These are phyloP conservation scores for Fraxinus latifolia DNA, from an alignment of 305 asterid species.

Conservation along the genomic window DNA sequence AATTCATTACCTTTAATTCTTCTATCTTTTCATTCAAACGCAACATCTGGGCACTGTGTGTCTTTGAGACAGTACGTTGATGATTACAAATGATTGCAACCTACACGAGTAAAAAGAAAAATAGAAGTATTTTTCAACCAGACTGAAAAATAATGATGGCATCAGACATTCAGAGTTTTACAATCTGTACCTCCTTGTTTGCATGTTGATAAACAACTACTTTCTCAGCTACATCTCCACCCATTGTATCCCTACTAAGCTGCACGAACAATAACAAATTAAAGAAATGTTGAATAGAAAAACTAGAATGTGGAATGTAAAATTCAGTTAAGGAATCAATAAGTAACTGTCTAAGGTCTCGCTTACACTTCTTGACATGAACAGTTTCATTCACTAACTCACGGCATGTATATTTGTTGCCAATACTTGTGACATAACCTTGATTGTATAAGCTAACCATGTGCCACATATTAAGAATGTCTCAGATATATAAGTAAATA, in stretches of 20 bases:
- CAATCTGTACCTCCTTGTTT: conserved; percentile 75
- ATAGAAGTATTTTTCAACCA: not conserved
- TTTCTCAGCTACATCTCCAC: conserved; percentile 68
- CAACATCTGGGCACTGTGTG: conserved; percentile 77
- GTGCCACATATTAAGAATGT: not conserved
- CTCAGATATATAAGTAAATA: not conserved
- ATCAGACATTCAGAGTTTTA: not conserved
- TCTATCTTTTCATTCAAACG: conserved; percentile 81
- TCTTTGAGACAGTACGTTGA: conserved; percentile 86
- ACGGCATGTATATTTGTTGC: not conserved
- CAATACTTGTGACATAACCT: not conserved
- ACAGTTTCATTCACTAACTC: conserved; percentile 3
- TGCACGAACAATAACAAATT: conserved; percentile 35
- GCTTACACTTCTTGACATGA: not conserved
- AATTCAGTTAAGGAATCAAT: not conserved
- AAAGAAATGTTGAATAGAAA: conserved; percentile 12
- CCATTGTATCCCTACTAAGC: conserved; percentile 63
- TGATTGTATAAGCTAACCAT: not conserved
- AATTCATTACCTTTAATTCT: conserved; percentile 63
- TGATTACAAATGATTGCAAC: conserved; percentile 98
- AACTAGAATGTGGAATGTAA: conserved; percentile 7
- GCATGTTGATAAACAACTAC: conserved; percentile 68
- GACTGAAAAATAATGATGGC: not conserved
- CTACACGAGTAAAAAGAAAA: conserved; percentile 38
- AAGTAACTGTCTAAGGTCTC: not conserved